Evolutionary conservation across 1,284 basidiomycete genomes (phyloP), one percentile per base, ranked within the genome.

Genomic region (Naganishia albida): DNA sequence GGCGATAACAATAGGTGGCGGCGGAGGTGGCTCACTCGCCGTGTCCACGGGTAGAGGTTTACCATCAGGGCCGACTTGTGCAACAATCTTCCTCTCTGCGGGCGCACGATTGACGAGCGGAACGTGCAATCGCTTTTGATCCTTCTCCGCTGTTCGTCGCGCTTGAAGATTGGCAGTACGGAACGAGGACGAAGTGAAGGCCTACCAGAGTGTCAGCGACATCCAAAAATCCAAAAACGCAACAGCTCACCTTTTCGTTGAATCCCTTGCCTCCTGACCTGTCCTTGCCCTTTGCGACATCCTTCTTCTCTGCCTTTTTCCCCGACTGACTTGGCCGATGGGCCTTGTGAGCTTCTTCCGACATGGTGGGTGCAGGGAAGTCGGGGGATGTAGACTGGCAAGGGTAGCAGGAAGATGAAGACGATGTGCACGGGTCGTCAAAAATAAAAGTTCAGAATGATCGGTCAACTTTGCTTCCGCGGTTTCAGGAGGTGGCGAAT

Each of bases 1-100:
- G n/a, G 94, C 95, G 48, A 99, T 87, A 66, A 99, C 87, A 71
- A 98, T 87, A 1, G 96, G 96, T 15, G 96, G 95, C 1, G 95
- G 92, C 57, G 88, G 77, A 34, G 78, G 55, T 20, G 77, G 76
- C 68, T 78, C 77, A 51, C 74, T 74, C 72, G 78, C 76, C 40
- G 76, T 74, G 64, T 76, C 67, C n/a, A 76, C 75, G 70, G 77
- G 77, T 28, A 65, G 18, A 43, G 63, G 67, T 53, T 68, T 68
- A 15, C 67, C 67, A 65, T 68, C 67, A 3, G 57, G 52, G 8
- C 63, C 63, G 26, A 65, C 20, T 64, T 75, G 72, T 7, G 63
- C 66, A 0, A 78, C 77, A 15, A 78, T 74, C 67, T 80, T 80
- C 34, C 77, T 85, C 68, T 93, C 90, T 62, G 92, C 90, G 2